Conservation (phyloP, 129 eudicot genomes). For the Escallonia herrerae region DNA sequence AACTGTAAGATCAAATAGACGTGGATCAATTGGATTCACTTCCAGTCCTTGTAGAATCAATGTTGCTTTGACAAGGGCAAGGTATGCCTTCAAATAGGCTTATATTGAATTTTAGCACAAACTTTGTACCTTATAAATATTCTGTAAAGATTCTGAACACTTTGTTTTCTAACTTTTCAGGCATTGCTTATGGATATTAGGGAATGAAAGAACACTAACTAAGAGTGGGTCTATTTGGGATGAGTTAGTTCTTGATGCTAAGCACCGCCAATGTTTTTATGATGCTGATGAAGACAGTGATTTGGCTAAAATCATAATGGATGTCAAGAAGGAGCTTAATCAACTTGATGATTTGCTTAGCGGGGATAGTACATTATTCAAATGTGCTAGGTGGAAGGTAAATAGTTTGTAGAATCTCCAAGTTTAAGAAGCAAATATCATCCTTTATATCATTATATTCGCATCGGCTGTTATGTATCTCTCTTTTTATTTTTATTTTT, state of each 20-base stretch:
- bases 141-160: too few species aligned
- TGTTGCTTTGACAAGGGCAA: slow-evolving; percentile 74
- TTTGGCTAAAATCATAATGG: slow-evolving; percentile 33
- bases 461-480: neutral
- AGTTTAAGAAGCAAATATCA: too few species aligned
- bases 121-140: too few species aligned
- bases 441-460: too few species aligned
- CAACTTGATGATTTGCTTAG: slow-evolving; percentile 73
- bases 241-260: slow-evolving; percentile 42
- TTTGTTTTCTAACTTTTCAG: slow-evolving; percentile 16
- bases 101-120: neutral
- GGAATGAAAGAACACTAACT: slow-evolving; percentile 44
- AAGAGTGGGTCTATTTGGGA: slow-evolving; percentile 40
- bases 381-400: slow-evolving; percentile 74
- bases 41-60: slow-evolving; percentile 49
- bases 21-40: slow-evolving; percentile 48
- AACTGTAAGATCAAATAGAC: slow-evolving; percentile 54
- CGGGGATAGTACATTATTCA: slow-evolving; percentile 54
- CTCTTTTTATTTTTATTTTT: neutral
- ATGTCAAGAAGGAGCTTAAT: slow-evolving; percentile 54
- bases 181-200: slow-evolving; percentile 69
- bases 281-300: slow-evolving; percentile 50
- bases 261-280: slow-evolving; percentile 44
- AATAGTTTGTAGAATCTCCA: too few species aligned
- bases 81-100: slow-evolving; percentile 28